Evolutionary conservation across 257 asterid species (phyloP), one percentile per base, ranked within the genome.

Genomic region (Cinchona pubescens): DNA sequence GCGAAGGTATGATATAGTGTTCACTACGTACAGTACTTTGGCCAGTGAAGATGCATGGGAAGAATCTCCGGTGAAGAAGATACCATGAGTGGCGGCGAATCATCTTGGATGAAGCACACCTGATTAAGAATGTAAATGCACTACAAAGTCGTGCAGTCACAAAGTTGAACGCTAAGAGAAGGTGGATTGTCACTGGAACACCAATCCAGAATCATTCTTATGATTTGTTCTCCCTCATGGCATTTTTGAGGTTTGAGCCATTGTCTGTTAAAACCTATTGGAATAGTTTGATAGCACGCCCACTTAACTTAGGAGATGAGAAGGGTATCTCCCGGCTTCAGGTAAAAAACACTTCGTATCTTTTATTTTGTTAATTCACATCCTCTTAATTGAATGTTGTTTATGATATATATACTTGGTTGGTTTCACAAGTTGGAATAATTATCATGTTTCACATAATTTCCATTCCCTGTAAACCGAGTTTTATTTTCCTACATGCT

Each of bases 141-240:
- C 90, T 76, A 49, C 97, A 89, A 81, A 88, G 90, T 46, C 90
- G 80, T 70, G 96, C 93, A 13, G 97, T 93, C 66, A 76, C 87
- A 71, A 84, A 84, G 49, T 79, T 93, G 82, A 91, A 82, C 11
- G 85, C 93, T 1, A 88, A 80, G 80, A 86, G 96, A 76, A 87
- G 97, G 75, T 93, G 97, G 96, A 90, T 92, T 61, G 89, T 93
- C 56, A 88, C 91, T 6, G 98, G 96, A 75, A 91, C 98, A 40
- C 98, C 98, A 7, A 81, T 91, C 71, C 97, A 91, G 69, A 91
- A 91, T 72, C 79, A 75, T 82, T 88, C 93, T 19, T 86, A 76
- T 32, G 98, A 93, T 86, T 79, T 93, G 83, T 91, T 83, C 76
- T 87, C 98, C 13, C 79, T 93, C 71, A 83, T 93, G 83, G 83